Conservation (phyloP, 2,329 filamentous ascomycete species). For the Coniochaeta sp. region DNA sequence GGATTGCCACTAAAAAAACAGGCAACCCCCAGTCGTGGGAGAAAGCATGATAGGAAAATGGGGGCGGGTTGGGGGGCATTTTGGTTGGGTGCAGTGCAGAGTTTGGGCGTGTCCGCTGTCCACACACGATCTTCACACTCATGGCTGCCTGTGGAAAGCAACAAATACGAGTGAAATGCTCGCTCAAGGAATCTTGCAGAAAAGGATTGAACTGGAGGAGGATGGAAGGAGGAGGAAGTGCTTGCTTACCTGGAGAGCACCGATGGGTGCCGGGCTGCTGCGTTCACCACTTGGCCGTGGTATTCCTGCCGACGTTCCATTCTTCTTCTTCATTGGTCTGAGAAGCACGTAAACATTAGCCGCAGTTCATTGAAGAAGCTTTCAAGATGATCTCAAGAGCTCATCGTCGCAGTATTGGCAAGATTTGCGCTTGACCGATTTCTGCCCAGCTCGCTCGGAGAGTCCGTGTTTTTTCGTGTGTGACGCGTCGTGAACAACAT, state of each 20-base stretch:
- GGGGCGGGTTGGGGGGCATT: background rate
- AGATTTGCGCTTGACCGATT: background rate
- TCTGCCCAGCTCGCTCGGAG: background rate
- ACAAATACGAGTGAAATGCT: background rate
- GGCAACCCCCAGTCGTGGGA: background rate
- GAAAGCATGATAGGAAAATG: background rate
- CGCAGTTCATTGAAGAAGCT: background rate
- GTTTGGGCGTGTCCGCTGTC: background rate
- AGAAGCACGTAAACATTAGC: conserved; percentile 11
- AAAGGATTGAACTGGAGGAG: background rate
- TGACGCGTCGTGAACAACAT: background rate
- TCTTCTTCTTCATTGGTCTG: conserved; percentile 72
- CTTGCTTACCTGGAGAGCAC: conserved; percentile 15
- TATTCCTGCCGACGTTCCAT: conserved; percentile 60
- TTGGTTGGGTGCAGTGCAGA: background rate
- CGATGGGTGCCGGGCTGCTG: conserved; percentile 53
- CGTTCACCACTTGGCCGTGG: conserved; percentile 58
- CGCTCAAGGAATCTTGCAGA: background rate
- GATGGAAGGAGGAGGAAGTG: background rate
- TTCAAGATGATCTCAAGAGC: background rate
- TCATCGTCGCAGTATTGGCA: background rate
- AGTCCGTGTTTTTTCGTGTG: background rate
- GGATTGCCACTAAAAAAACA: background rate
- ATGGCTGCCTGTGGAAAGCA: background rate
- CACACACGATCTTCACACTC: background rate